Percentiles rank a stretch among this genome's conserved stretches.
phyloP scores from a whole-genome alignment of 495 filamentous ascomycete species.

The Penicillium alfredii region DNA sequence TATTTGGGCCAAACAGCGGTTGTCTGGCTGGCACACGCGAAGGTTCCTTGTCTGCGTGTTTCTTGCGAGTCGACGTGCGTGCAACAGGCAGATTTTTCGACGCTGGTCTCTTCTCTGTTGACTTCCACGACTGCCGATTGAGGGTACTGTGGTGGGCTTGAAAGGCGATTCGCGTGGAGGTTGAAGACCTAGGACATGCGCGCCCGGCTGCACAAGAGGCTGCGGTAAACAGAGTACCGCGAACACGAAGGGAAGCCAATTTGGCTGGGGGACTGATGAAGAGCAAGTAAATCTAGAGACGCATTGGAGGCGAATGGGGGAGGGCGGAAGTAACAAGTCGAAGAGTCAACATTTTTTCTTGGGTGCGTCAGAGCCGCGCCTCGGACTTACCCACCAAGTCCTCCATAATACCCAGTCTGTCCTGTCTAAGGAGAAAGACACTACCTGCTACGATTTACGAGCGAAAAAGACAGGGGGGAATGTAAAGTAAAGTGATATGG shows the following conservation, averaged over 20 bases:
- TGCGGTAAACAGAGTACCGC: slow-evolving; percentile 28
- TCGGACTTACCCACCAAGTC: too few species aligned
- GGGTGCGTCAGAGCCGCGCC: slow-evolving; percentile 2
- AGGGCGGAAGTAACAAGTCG: too few species aligned
- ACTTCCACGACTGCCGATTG: slow-evolving; percentile 4
- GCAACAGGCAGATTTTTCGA: too few species aligned
- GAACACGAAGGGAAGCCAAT: slow-evolving; percentile 38
- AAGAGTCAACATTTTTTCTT: slow-evolving; percentile 10
- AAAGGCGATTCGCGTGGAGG: slow-evolving; percentile 2
- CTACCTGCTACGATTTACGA: not conserved
- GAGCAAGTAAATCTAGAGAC: not conserved
- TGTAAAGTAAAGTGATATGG: slow-evolving; percentile 7
- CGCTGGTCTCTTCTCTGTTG: too few species aligned
- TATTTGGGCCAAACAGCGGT: slow-evolving; percentile 2
- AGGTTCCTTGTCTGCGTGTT: too few species aligned
- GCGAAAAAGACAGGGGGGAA: slow-evolving; percentile 4
- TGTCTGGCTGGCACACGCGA: slow-evolving; percentile 1
- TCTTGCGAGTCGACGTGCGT: too few species aligned
- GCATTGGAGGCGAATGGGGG: too few species aligned
- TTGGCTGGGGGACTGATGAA: slow-evolving; percentile 19
- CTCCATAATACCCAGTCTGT: too few species aligned
- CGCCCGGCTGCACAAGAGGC: slow-evolving; percentile 23
- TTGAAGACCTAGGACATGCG: slow-evolving; percentile 9
- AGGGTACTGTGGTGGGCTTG: slow-evolving; percentile 8
- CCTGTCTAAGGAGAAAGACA: not conserved